Conservation (phyloP, 2,329 filamentous ascomycete species). For the Ascochyta pisi region DNA sequence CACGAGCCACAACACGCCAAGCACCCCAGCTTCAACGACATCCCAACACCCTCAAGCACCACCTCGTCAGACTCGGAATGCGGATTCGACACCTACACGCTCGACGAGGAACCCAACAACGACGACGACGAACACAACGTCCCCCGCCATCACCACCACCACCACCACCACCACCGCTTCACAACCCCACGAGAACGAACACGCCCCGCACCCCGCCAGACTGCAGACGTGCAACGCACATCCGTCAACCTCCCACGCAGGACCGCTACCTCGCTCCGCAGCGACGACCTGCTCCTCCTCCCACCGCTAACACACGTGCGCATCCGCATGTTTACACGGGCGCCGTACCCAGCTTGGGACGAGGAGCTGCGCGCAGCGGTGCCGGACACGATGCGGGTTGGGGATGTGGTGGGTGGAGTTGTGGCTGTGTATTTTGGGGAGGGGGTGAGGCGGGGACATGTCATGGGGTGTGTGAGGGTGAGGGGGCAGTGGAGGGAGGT, state of each 20-base stretch:
- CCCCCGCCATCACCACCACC: background rate
- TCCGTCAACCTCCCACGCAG: background rate
- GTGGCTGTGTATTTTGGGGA: background rate
- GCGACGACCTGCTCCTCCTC: background rate
- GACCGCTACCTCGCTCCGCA: background rate
- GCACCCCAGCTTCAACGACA: background rate
- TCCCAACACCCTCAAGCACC: background rate
- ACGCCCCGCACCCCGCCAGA: background rate
- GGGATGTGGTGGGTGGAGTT: background rate
- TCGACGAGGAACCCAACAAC: background rate
- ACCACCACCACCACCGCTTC: background rate
- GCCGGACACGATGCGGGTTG: background rate
- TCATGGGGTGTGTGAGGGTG: background rate
- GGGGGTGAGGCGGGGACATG: background rate
- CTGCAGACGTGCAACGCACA: background rate
- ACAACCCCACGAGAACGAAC: background rate
- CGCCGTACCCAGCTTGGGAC: background rate
- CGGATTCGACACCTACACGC: background rate
- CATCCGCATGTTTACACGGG: background rate
- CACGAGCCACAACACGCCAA: too few relatives aligned
- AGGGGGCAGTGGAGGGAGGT: slow-evolving; percentile 1
- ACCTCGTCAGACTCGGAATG: background rate
- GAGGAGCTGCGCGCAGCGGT: background rate
- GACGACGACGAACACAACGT: too few relatives aligned
- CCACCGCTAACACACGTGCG: background rate